These are phyloP conservation scores for Thalassiosira hispida DNA, from an alignment of 352 stramenopile species.

Conservation along the genomic window DNA sequence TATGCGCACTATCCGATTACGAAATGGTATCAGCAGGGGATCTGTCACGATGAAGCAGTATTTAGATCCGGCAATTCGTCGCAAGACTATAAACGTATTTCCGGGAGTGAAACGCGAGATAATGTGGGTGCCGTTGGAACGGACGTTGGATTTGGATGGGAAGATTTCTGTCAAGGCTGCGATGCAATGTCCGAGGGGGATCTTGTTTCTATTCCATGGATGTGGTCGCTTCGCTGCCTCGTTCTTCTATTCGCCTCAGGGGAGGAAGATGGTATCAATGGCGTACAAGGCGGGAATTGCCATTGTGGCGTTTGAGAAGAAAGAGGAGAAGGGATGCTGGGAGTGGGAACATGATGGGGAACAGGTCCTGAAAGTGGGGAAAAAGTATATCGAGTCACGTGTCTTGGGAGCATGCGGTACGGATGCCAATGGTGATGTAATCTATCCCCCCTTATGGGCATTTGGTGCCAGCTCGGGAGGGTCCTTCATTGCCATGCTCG, in stretches of 20 bases:
- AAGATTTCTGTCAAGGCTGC: slow-evolving; percentile 13
- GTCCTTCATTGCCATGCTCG: slow-evolving; percentile 34
- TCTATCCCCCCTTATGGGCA: slow-evolving; percentile 46
- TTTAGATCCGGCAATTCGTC: background rate
- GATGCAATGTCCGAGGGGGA: slow-evolving; percentile 41
- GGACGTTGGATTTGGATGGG: slow-evolving; percentile 15
- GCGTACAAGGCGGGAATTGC: slow-evolving; percentile 29
- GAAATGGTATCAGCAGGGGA: background rate
- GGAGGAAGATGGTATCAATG: slow-evolving; percentile 35
- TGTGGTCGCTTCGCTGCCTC: slow-evolving; percentile 46
- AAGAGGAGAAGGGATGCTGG: slow-evolving; percentile 49
- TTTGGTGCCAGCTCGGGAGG: slow-evolving; percentile 53
- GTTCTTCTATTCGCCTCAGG: slow-evolving; percentile 63
- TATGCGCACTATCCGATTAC: slow-evolving; percentile 21
- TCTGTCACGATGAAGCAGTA: background rate
- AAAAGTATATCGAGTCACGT: slow-evolving; percentile 37
- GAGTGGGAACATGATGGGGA: slow-evolving; percentile 33
- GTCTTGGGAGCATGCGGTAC: slow-evolving; percentile 27
- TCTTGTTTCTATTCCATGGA: slow-evolving; percentile 60
- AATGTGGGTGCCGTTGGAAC: slow-evolving; percentile 23
- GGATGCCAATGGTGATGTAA: slow-evolving; percentile 3
- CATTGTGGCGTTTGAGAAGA: slow-evolving; percentile 47
- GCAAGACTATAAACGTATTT: slow-evolving; percentile 35
- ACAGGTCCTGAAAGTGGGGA: slow-evolving; percentile 27
- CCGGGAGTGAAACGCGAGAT: slow-evolving; percentile 26